Evolutionary conservation across 1,284 basidiomycete species (phyloP).

Genomic region (Boletus sp.): DNA sequence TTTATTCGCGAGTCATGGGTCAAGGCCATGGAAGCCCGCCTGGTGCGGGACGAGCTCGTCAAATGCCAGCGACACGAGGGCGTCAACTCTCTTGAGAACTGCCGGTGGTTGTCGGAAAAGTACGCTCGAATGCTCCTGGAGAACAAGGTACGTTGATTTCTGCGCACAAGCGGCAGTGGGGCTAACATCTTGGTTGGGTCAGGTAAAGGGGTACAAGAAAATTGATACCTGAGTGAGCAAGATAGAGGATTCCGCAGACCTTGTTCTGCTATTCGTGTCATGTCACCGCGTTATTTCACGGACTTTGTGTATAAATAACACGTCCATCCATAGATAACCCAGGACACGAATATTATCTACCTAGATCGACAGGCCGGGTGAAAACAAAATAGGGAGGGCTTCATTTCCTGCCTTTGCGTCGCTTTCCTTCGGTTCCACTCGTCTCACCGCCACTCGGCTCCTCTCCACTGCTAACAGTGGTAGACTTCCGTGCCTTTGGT

Average conservation of each 20-base stretch:
- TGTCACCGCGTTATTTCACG: background rate
- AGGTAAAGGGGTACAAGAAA: slow-evolving; percentile 56
- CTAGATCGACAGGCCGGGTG: background rate
- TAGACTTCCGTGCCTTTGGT: slow-evolving; percentile 48
- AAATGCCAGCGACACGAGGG: slow-evolving; percentile 93
- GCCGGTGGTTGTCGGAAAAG: slow-evolving; percentile 82
- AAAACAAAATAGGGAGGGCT: background rate
- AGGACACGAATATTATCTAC: slow-evolving; percentile 1
- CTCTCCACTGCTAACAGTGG: slow-evolving; percentile 56
- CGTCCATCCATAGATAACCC: background rate
- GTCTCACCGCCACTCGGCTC: slow-evolving; percentile 59
- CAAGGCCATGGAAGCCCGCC: slow-evolving; percentile 87
- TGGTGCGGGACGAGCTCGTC: slow-evolving; percentile 86
- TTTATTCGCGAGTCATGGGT: slow-evolving; percentile 92
- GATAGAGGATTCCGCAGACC: background rate
- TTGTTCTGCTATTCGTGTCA: background rate
- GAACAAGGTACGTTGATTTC: slow-evolving; percentile 64
- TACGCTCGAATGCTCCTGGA: slow-evolving; percentile 82
- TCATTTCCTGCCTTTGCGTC: slow-evolving; percentile 59
- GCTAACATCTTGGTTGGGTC: slow-evolving; percentile 6
- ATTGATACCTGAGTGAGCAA: slow-evolving; percentile 36
- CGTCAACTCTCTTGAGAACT: slow-evolving; percentile 88
- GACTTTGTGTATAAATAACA: slow-evolving; percentile 12
- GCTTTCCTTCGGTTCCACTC: slow-evolving; percentile 56
- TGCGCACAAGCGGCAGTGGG: slow-evolving; percentile 5